A percentile compares a stretch with the other conserved stretches of the same genome.
phyloP scores from a whole-genome alignment of 148 eudicot species.

The Arctostaphylos glauca region DNA sequence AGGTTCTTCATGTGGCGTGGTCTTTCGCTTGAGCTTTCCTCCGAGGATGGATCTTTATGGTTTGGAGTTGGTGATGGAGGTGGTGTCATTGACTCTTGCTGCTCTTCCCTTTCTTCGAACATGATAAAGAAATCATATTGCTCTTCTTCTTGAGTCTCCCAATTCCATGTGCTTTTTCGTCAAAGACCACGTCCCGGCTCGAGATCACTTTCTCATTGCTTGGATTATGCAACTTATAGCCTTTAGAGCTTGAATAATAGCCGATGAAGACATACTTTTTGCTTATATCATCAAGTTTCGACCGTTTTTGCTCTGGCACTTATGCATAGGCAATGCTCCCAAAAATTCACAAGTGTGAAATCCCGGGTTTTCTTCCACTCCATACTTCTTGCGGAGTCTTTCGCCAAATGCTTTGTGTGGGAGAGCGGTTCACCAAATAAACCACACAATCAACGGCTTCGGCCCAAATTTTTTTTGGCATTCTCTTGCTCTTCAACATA shows the following conservation, averaged over 20 bases:
- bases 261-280: neutral
- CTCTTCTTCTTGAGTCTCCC: neutral
- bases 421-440: neutral
- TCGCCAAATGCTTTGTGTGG: neutral
- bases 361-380: too few relatives aligned
- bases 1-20: too few relatives aligned
- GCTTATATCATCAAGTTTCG: neutral
- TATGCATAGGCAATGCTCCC: neutral
- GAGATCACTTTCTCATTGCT: too few relatives aligned
- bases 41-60: too few relatives aligned
- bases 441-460: too few relatives aligned
- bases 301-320: neutral
- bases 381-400: neutral
- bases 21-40: neutral
- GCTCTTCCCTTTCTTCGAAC: neutral
- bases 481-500: neutral
- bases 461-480: neutral
- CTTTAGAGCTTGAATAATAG: neutral
- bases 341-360: neutral
- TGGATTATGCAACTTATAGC: neutral
- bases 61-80: neutral
- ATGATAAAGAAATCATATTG: neutral
- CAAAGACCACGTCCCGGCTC: too few relatives aligned
- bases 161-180: too few relatives aligned
- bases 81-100: neutral